These are phyloP conservation scores for Fusarium annulatum DNA, from an alignment of 2,329 filamentous ascomycete species.

Conservation along the genomic window DNA sequence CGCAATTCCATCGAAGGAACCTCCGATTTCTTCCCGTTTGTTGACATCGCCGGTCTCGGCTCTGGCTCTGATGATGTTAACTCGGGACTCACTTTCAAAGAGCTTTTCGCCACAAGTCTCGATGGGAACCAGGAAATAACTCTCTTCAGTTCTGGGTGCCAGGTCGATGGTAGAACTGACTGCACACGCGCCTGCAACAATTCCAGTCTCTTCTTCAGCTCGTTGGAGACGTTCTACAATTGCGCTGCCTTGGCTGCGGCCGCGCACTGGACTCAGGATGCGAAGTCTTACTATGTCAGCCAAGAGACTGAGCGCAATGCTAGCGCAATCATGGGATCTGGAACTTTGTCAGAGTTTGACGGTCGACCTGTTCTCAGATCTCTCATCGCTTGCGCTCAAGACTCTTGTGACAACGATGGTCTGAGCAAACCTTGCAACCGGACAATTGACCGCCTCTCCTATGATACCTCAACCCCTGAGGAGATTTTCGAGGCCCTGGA, in stretches of 20 bases:
- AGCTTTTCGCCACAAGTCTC: conserved; percentile 50
- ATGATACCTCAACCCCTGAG: conserved; percentile 40
- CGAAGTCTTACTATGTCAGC: conserved; percentile 45
- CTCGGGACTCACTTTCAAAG: conserved; percentile 48
- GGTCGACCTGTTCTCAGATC: conserved; percentile 46
- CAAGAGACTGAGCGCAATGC: conserved; percentile 52
- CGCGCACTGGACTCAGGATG: conserved; percentile 49
- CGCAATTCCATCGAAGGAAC: conserved; percentile 47
- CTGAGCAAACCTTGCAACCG: conserved; percentile 48
- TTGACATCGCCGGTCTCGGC: conserved; percentile 49
- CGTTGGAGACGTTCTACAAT: conserved; percentile 54
- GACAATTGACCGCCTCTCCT: conserved; percentile 44
- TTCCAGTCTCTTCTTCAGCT: conserved; percentile 47
- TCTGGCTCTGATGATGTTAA: conserved; percentile 43
- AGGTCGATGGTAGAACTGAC: conserved; percentile 44
- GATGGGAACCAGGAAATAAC: conserved; percentile 48
- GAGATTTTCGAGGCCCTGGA: conserved; percentile 51
- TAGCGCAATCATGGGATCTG: conserved; percentile 50
- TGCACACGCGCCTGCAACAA: conserved; percentile 50
- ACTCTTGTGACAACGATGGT: conserved; percentile 50
- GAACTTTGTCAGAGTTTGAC: conserved; percentile 48
- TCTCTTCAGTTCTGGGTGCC: conserved; percentile 50
- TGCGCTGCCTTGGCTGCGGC: conserved; percentile 52
- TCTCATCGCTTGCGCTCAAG: conserved; percentile 51
- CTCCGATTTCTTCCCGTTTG: conserved; percentile 53